Percentiles rank a stretch among this genome's conserved stretches.
phyloP scores from a whole-genome alignment of 805 yeast genomes.

The Lachancea nothofagi region DNA sequence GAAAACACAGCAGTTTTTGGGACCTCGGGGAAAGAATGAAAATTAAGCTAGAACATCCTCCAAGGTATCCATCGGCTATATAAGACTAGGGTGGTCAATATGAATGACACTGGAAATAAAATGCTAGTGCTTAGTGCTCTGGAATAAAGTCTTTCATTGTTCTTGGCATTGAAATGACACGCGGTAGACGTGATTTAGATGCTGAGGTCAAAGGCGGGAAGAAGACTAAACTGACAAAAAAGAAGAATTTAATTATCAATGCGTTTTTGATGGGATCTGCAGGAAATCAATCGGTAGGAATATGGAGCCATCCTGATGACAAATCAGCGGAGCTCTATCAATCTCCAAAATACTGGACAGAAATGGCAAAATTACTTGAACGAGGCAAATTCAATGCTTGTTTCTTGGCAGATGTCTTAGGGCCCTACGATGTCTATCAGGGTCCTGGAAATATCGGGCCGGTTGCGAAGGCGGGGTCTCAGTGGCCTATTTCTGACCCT shows the following conservation, averaged over 20 bases:
- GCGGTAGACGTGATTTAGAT: too few relatives aligned
- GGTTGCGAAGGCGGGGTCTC: constrained; percentile 23
- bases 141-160: too few relatives aligned
- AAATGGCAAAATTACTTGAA: constrained; percentile 34
- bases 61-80: too few relatives aligned
- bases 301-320: constrained; percentile 40
- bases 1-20: too few relatives aligned
- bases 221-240: constrained; percentile 10
- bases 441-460: constrained; percentile 15
- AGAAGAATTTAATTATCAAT: constrained; percentile 30
- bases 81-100: too few relatives aligned
- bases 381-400: constrained; percentile 35
- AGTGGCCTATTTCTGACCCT: constrained; percentile 37
- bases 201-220: neutral
- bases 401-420: constrained; percentile 37
- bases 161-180: too few relatives aligned
- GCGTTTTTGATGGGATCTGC: constrained; percentile 36
- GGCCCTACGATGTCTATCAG: constrained; percentile 36
- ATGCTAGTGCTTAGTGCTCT: too few relatives aligned
- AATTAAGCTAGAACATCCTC: too few relatives aligned
- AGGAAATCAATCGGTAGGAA: constrained; percentile 25
- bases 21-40: too few relatives aligned
- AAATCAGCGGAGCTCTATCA: constrained; percentile 22
- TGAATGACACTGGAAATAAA: too few relatives aligned
- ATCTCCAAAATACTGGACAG: constrained; percentile 32